phyloP scores from a whole-genome alignment of 139 green algal genomes.

The Nannochloris sp. region DNA sequence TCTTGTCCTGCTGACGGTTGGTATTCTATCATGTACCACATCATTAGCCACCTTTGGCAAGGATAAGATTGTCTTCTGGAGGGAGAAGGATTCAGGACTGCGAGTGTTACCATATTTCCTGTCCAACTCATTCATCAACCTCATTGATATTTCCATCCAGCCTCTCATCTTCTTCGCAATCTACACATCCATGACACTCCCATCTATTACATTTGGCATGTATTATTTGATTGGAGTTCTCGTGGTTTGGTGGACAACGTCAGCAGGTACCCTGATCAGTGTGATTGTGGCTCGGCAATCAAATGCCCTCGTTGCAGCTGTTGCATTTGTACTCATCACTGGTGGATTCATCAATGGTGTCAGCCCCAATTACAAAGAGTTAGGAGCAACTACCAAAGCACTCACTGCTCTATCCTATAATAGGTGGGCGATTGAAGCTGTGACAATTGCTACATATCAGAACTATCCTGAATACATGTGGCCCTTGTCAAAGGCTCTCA shows the following conservation, averaged over 20 bases:
- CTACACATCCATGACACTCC: constrained; percentile 42
- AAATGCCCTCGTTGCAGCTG: constrained; percentile 35
- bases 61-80: constrained; percentile 40
- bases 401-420: constrained; percentile 25
- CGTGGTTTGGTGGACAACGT: constrained; percentile 30
- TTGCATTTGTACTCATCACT: constrained; percentile 27
- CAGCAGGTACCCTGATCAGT: constrained; percentile 8
- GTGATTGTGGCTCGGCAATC: constrained; percentile 9
- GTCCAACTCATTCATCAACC: constrained; percentile 19
- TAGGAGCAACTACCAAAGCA: constrained; percentile 23
- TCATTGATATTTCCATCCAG: constrained; percentile 36
- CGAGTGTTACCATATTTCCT: constrained; percentile 36
- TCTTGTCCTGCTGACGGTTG: constrained; percentile 32
- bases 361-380: constrained; percentile 22
- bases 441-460: constrained; percentile 9
- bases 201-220: constrained; percentile 27
- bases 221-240: constrained; percentile 33
- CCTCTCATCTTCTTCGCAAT: constrained; percentile 41
- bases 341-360: constrained; percentile 48
- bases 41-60: constrained; percentile 40
- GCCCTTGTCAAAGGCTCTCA: constrained; percentile 14
- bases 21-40: constrained; percentile 23
- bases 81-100: constrained; percentile 33
- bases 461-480: constrained; percentile 17
- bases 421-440: constrained; percentile 20